Percentiles rank a stretch among this genome's conserved stretches.
phyloP scores from a whole-genome alignment of 805 yeast genomes.

The Ogataea paraovalis region DNA sequence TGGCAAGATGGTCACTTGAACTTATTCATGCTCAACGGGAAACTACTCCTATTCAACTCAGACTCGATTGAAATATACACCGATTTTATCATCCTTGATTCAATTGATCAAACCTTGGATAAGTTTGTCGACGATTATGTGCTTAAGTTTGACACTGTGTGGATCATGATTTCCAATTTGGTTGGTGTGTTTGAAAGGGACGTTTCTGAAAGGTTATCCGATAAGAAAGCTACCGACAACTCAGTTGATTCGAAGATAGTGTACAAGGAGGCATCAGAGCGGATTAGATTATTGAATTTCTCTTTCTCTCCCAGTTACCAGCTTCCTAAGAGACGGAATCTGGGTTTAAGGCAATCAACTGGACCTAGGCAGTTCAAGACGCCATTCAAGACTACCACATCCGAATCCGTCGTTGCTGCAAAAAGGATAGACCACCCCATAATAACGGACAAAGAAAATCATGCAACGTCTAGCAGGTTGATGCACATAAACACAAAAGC shows the following conservation, averaged over 20 bases:
- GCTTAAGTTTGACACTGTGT: slow-evolving; percentile 23
- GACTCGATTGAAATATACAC: slow-evolving; percentile 23
- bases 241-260: background rate
- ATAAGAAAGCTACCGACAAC: background rate
- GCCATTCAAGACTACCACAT: too few species aligned
- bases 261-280: too few species aligned
- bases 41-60: slow-evolving; percentile 40
- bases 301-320: too few species aligned
- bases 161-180: slow-evolving; percentile 26
- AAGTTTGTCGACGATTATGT: slow-evolving; percentile 15
- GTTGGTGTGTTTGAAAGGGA: slow-evolving; percentile 37
- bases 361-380: too few species aligned
- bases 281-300: too few species aligned
- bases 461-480: too few species aligned
- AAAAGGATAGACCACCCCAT: too few species aligned
- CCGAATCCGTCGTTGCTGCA: too few species aligned
- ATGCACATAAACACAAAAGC: too few species aligned
- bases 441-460: too few species aligned
- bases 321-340: background rate
- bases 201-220: slow-evolving; percentile 22
- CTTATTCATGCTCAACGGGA: slow-evolving; percentile 45
- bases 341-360: too few species aligned
- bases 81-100: slow-evolving; percentile 22
- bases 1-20: slow-evolving; percentile 41
- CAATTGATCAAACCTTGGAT: background rate